Evolutionary conservation across 805 yeast genomes (phyloP), one percentile per base, ranked within the genome.

Genomic region (Candida insectalens): DNA sequence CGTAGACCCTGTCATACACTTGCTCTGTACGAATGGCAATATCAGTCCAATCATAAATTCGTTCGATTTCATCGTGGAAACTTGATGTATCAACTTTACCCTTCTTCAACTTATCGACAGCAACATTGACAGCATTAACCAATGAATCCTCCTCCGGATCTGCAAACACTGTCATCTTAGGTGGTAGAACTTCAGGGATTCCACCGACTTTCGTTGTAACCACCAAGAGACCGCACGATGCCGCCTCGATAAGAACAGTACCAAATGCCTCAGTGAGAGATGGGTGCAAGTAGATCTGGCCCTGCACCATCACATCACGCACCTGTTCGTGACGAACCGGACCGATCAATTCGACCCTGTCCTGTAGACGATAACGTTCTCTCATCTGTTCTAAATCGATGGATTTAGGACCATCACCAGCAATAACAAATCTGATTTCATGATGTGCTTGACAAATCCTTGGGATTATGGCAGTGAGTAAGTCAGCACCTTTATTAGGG

Each of bases 171-270:
- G 95, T 87, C 97, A 92, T 92, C 47, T 87, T 83, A 17, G 69
- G 67, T 0, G 98, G 99, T 25, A 92, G 58, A 4, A 92, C 97
- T 51, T 92, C 99, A 0, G 96, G 96, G 26, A 92, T 88, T 4
- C 98, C 99, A 9, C 99, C 99, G 0, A 92, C 98, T 37, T 77
- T 75, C 0, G 99, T 92, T 0, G 96, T 87, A 0, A 92, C 98
- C 2, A 92, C 95, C 14, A 83, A 65, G 25, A 92, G 55, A 0
- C 96, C 96, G 62, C 97, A 92, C 1, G 95, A 81, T 0, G 96
- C 98, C 0, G 99, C 99, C 53, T 92, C 99, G 0, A 92, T 95
- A 8, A 92, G 60, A 0, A 85, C 97, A 0, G 98, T 92, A 3
- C 99, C 99, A 59, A 92, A 92, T 0, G 97, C 98, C 53, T 92